Percentiles rank a stretch among this genome's conserved stretches.
Evolutionary conservation across 805 yeast species (phyloP).

Genomic region (Saccharomycopsis fibuligera): DNA sequence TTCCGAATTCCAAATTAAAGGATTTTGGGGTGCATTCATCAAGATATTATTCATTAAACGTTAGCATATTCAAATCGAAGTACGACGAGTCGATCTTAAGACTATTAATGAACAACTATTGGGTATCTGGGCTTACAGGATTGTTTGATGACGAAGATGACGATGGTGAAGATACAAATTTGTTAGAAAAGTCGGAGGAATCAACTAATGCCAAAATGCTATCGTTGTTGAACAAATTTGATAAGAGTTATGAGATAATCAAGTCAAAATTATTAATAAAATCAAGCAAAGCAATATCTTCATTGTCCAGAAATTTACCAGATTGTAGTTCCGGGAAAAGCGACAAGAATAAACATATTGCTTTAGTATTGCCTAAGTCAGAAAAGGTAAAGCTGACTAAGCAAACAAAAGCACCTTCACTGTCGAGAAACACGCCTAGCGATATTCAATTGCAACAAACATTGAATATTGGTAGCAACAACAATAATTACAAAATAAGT

Average conservation of each 20-base stretch:
- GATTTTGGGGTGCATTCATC: slow-evolving; percentile 71
- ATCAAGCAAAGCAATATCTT: no score
- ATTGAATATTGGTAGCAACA: no score
- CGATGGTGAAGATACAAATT: background rate
- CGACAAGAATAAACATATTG: no score
- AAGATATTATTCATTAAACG: slow-evolving; percentile 59
- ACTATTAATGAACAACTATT: slow-evolving; percentile 38
- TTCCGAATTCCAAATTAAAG: slow-evolving; percentile 47
- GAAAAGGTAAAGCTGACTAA: no score
- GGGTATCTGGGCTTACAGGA: slow-evolving; percentile 35
- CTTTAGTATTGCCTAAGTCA: no score
- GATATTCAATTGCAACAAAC: no score
- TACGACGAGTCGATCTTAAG: slow-evolving; percentile 43
- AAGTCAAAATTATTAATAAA: no score
- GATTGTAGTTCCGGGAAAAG: no score
- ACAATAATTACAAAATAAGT: no score
- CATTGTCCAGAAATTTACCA: no score
- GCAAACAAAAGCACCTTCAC: no score
- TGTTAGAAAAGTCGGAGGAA: slow-evolving; percentile 14
- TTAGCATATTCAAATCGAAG: slow-evolving; percentile 50
- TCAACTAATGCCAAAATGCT: background rate
- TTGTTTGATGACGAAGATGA: slow-evolving; percentile 10
- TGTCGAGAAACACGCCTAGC: no score
- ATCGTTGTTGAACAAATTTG: background rate
- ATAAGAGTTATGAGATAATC: background rate